phyloP scores from a whole-genome alignment of 192 early-diverging fungal genomes.

The Pecoramyces ruminantium region DNA sequence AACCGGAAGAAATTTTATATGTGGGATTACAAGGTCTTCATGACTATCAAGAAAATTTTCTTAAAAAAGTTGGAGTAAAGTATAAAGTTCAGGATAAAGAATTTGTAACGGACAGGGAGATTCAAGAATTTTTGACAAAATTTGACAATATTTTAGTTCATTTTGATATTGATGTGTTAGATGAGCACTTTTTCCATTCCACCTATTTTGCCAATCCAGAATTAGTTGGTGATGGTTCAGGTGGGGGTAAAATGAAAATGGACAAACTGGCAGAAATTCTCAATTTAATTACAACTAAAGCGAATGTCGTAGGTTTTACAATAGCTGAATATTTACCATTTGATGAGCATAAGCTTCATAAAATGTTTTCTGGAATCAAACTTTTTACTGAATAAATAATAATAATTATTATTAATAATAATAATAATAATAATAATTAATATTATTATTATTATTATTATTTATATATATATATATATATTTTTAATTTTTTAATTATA shows the following conservation, averaged over 20 bases:
- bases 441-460: too few relatives aligned
- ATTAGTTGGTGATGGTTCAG: neutral
- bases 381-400: neutral
- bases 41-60: neutral
- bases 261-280: neutral
- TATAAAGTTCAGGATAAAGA: neutral
- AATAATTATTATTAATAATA: too few relatives aligned
- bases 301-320: neutral
- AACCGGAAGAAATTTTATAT: neutral
- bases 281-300: neutral
- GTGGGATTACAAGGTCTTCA: neutral
- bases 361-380: neutral
- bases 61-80: neutral
- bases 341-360: neutral
- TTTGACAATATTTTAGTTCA: neutral
- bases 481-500: too few relatives aligned
- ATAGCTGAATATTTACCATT: neutral
- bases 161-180: neutral
- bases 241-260: neutral
- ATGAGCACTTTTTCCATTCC: neutral
- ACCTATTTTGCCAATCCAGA: neutral
- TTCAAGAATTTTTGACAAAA: neutral
- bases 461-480: too few relatives aligned
- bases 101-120: neutral
- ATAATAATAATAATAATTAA: too few relatives aligned